Evolutionary conservation across 2,329 filamentous ascomycete genomes (phyloP).

Genomic region (Coniochaeta sp.): DNA sequence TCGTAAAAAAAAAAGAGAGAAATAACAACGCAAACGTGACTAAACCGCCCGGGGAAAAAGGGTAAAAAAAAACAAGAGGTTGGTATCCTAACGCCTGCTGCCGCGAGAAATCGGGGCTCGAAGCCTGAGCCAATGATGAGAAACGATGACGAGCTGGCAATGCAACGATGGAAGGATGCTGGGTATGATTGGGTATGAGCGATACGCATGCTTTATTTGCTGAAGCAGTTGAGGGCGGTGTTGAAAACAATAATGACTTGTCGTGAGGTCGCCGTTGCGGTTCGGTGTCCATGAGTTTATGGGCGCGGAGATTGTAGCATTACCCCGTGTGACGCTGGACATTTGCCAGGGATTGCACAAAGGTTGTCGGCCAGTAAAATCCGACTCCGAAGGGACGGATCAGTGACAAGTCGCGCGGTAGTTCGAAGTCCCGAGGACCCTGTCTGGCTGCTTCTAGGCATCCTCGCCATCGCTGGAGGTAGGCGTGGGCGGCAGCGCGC

Average conservation of each 20-base stretch:
- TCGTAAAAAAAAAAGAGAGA: too few relatives aligned
- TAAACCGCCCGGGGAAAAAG: background rate
- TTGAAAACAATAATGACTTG: too few relatives aligned
- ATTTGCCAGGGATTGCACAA: too few relatives aligned
- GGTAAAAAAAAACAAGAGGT: background rate
- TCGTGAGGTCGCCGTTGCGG: constrained; percentile 3
- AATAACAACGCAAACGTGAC: background rate
- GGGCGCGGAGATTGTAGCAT: too few relatives aligned
- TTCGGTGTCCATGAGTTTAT: too few relatives aligned
- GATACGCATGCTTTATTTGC: background rate
- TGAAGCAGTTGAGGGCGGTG: constrained; percentile 8
- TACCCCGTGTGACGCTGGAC: too few relatives aligned
- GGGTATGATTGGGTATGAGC: background rate
- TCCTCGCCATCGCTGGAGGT: constrained; percentile 56
- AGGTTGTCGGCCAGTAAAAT: too few relatives aligned
- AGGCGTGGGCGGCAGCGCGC: constrained; percentile 53
- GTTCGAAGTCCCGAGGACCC: too few relatives aligned
- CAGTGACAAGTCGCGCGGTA: background rate
- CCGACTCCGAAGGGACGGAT: too few relatives aligned
- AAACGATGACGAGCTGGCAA: background rate
- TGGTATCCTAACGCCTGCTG: background rate
- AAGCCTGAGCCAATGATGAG: background rate
- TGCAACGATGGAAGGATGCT: background rate
- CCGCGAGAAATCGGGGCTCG: background rate
- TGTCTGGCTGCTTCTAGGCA: background rate